Percentiles rank a stretch among this genome's conserved stretches.
These are phyloP conservation scores for Paramyrothecium roridum DNA, from an alignment of 2,329 filamentous ascomycete genomes.

Conservation along the genomic window DNA sequence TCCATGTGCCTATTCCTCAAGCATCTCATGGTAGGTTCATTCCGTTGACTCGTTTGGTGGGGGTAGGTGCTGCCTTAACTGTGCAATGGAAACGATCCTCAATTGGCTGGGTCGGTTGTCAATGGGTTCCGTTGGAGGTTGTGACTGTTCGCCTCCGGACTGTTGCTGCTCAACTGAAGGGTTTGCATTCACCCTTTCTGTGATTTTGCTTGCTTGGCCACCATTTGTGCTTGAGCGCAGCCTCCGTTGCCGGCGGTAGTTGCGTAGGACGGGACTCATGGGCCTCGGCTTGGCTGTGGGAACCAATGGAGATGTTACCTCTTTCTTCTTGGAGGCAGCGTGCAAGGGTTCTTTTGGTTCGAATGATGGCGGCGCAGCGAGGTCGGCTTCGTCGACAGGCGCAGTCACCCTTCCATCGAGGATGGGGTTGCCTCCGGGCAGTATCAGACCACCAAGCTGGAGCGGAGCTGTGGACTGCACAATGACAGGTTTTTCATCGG, in stretches of 20 bases:
- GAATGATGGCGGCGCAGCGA: no score
- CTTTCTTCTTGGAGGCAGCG: no score
- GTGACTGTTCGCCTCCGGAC: background rate
- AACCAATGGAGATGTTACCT: no score
- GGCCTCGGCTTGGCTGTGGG: background rate
- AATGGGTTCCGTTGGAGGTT: background rate
- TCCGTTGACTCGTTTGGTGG: background rate
- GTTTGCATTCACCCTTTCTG: background rate
- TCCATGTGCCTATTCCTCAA: no score
- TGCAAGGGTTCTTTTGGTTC: no score
- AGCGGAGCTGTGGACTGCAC: background rate
- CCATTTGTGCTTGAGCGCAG: background rate
- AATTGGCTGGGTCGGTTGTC: background rate
- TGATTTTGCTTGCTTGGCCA: background rate
- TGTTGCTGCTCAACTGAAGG: background rate
- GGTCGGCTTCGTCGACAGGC: no score
- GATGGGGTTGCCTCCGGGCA: conserved; percentile 9
- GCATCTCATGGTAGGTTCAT: background rate
- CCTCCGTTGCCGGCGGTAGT: background rate
- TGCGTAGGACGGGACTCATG: background rate
- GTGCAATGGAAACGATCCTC: background rate
- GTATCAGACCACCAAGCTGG: conserved; percentile 3
- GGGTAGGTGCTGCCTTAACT: background rate
- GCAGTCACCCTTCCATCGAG: background rate
- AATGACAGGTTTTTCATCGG: background rate